Percentiles rank a stretch among this genome's conserved stretches.
These are phyloP conservation scores for Colletotrichum sp. DNA, from an alignment of 2,329 filamentous ascomycete species.

Conservation along the genomic window DNA sequence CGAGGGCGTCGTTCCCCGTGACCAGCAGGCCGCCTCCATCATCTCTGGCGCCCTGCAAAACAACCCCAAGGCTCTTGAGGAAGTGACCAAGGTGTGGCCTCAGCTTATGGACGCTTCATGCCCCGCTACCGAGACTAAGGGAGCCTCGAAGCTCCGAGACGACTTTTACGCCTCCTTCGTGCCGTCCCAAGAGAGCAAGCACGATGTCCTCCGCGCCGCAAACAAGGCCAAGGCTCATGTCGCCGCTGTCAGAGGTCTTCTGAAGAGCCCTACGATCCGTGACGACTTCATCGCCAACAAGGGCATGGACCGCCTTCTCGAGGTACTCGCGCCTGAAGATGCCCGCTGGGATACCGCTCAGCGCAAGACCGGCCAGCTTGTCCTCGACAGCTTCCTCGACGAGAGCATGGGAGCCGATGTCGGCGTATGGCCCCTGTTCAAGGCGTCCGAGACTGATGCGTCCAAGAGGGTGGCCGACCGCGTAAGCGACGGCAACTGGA, in stretches of 20 bases:
- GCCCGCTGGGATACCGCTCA: slow-evolving; percentile 55
- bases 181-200: slow-evolving; percentile 22
- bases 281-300: slow-evolving; percentile 58
- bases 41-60: slow-evolving; percentile 66
- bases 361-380: slow-evolving; percentile 61
- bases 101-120: slow-evolving; percentile 44
- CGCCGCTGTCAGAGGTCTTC: slow-evolving; percentile 58
- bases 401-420: slow-evolving; percentile 64
- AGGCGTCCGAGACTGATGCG: slow-evolving; percentile 11
- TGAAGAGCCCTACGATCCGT: slow-evolving; percentile 59
- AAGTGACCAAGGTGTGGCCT: slow-evolving; percentile 55
- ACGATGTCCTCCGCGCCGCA: slow-evolving; percentile 21
- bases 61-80: slow-evolving; percentile 64
- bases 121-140: slow-evolving; percentile 14
- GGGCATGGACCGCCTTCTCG: slow-evolving; percentile 60
- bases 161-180: slow-evolving; percentile 48
- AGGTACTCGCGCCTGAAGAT: slow-evolving; percentile 54
- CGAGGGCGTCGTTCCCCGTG: slow-evolving; percentile 38
- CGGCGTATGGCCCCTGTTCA: slow-evolving; percentile 57
- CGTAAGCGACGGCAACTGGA: slow-evolving; percentile 18
- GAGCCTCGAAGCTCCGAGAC: slow-evolving; percentile 32
- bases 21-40: slow-evolving; percentile 61
- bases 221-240: slow-evolving; percentile 44
- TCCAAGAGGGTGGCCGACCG: slow-evolving; percentile 16
- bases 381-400: slow-evolving; percentile 72